These are phyloP conservation scores for Beauveria caledonica DNA, from an alignment of 2,329 filamentous ascomycete species.

Conservation along the genomic window DNA sequence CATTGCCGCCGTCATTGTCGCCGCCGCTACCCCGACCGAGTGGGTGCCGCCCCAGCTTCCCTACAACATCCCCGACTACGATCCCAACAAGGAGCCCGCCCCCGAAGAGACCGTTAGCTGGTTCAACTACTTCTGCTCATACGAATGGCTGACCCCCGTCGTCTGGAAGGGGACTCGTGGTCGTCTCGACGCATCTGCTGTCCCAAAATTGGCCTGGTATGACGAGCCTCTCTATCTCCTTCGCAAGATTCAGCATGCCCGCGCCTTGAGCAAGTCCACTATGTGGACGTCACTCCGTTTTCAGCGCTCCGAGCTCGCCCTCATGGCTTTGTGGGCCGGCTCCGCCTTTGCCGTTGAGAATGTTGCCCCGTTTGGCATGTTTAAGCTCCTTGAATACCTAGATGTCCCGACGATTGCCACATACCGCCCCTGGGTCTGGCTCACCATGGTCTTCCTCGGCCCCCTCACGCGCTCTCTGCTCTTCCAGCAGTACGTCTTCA, in stretches of 20 bases:
- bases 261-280: slow-evolving; percentile 34
- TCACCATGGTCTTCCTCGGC: slow-evolving; percentile 44
- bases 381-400: slow-evolving; percentile 44
- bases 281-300: slow-evolving; percentile 37
- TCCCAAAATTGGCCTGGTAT: slow-evolving; percentile 45
- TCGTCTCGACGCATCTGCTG: slow-evolving; percentile 37
- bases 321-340: slow-evolving; percentile 37
- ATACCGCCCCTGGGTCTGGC: slow-evolving; percentile 44
- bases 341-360: slow-evolving; percentile 37
- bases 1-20: slow-evolving; percentile 29
- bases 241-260: slow-evolving; percentile 33
- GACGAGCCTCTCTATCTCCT: slow-evolving; percentile 44
- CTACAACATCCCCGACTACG: slow-evolving; percentile 29
- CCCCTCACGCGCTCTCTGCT: slow-evolving; percentile 38
- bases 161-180: slow-evolving; percentile 35
- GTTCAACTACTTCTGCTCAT: slow-evolving; percentile 43
- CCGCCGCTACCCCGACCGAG: slow-evolving; percentile 39
- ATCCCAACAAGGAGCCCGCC: slow-evolving; percentile 30
- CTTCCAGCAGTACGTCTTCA: slow-evolving; percentile 51
- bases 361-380: slow-evolving; percentile 45
- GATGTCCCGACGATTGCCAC: slow-evolving; percentile 34
- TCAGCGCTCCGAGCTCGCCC: slow-evolving; percentile 31
- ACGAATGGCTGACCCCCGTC: slow-evolving; percentile 20
- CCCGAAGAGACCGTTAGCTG: slow-evolving; percentile 47
- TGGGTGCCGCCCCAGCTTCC: slow-evolving; percentile 38